Evolutionary conservation across 164 flowering plant species (phyloP).

Genomic region (Macadamia tetraphylla): DNA sequence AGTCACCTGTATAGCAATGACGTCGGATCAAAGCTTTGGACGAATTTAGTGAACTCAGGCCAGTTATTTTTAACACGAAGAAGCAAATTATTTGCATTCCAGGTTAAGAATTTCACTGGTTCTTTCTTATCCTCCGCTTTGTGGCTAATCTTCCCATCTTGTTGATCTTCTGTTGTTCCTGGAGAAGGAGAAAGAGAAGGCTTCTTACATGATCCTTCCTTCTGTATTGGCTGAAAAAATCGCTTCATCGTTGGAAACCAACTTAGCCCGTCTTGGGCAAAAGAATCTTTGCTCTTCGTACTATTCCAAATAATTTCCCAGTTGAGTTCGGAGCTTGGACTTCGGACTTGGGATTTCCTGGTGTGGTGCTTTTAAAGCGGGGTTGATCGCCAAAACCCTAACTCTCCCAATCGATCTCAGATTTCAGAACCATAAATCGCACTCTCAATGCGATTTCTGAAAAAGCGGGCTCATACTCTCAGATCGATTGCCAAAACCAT

Average conservation of each 20-base stretch:
- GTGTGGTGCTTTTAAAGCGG: no score
- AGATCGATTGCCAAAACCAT: no score
- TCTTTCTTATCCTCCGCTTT: conserved; percentile 34
- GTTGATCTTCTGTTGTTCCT: conserved; percentile 7
- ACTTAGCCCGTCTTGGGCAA: not conserved
- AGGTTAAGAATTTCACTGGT: conserved; percentile 78
- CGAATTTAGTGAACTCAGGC: conserved; percentile 67
- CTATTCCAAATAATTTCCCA: no score
- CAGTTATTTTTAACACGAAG: conserved; percentile 84
- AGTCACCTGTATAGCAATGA: conserved; percentile 85
- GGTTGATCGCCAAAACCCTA: no score
- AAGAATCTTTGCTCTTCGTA: no score
- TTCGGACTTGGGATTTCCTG: no score
- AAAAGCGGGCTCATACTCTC: no score
- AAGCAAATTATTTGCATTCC: conserved; percentile 96
- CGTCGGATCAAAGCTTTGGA: conserved; percentile 63
- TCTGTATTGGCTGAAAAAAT: conserved; percentile 79
- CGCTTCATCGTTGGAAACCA: conserved; percentile 51
- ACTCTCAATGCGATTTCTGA: no score
- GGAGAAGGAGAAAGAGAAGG: conserved; percentile 39
- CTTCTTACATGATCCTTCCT: conserved; percentile 64
- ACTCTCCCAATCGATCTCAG: no score
- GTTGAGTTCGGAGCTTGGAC: no score
- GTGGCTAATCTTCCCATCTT: conserved; percentile 13
- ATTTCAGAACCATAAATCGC: no score